A percentile compares a stretch with the other conserved stretches of the same genome.
These are phyloP conservation scores for Aspergillus fischeri DNA, from an alignment of 2,329 filamentous ascomycete species.

Conservation along the genomic window DNA sequence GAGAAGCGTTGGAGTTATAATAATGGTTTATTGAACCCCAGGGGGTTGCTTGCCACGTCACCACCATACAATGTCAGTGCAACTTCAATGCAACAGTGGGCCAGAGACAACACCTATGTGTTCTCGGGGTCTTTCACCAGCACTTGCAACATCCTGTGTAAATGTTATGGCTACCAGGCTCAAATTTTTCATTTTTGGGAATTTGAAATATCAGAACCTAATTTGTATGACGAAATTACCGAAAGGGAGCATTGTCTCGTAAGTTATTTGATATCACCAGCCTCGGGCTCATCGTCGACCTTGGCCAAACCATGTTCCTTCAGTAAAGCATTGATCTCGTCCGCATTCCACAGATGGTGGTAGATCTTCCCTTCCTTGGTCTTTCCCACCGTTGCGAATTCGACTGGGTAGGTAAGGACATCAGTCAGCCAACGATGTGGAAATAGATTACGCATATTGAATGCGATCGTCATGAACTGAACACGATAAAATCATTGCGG, in stretches of 20 bases:
- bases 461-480: background rate
- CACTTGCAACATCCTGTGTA: constrained; percentile 1
- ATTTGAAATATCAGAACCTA: constrained; percentile 9
- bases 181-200: background rate
- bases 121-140: background rate
- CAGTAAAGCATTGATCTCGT: constrained; percentile 89
- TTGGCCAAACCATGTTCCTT: constrained; percentile 96
- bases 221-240: constrained; percentile 29
- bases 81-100: constrained; percentile 17
- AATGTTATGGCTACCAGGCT: constrained; percentile 8
- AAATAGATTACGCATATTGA: background rate
- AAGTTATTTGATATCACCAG: constrained; percentile 41
- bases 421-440: constrained; percentile 10
- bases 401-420: constrained; percentile 57
- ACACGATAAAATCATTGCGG: background rate
- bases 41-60: constrained; percentile 32
- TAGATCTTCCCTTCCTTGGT: constrained; percentile 96
- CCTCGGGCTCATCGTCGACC: constrained; percentile 65
- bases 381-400: constrained; percentile 96
- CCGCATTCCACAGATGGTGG: constrained; percentile 93
- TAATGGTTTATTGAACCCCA: constrained; percentile 16
- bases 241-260: constrained; percentile 21
- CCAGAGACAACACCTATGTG: constrained; percentile 1
- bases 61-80: constrained; percentile 22
- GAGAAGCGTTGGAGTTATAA: constrained; percentile 19